Base-by-base conservation (phyloP, 768 basidiomycete genomes). In the Lactifluus piperatus region DNA sequence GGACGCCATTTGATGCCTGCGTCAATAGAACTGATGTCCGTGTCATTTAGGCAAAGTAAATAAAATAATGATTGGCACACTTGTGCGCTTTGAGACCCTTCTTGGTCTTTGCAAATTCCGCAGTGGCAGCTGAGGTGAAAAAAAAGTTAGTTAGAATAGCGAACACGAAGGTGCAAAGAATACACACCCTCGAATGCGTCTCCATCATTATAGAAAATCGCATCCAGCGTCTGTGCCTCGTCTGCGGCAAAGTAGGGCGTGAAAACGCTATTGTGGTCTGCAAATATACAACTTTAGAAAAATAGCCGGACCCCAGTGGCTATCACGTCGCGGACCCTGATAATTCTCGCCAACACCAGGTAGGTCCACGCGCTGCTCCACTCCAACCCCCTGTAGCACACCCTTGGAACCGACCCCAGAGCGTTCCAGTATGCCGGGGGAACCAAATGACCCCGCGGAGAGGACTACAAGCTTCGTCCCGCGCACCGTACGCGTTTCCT, bases 1-100 rank as follows among this genome's bases (percentile, higher is more conserved):
- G 69, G 69, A 3, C 70, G 65, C 18, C 63, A 34, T 51, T 69
- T 71, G 52, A 67, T 49, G 2, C 63, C 68, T 0, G 58, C 57
- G 22, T 70, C 70, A 14, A 69, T 16, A 9, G 55, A 50, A 36
- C 70, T 70, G 49, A 26, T 20, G 2, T 22, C 0, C 7, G 10
- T 3, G 16, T 53, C 24, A 53, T 27, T 9, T 3, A 37, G 4
- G 26, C 20, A 8, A 10, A 13, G 2, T 56, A 3, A 24, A 14
- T 4, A 6, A 1, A 20, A 13, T n/a, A 4, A 66, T 74, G n/a
- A n/a, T n/a, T 49, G 63, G 82, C 75, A 2, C 30, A 84, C 85
- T 81, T 85, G 62, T 79, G 75, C 1, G 81, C 74, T 64, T 85
- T 71, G 43, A 79, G 65, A 2, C 82, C 81, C 32, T 67, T 73